These are phyloP conservation scores for Annulohypoxylon nitens DNA, from an alignment of 495 filamentous ascomycete species.

Conservation along the genomic window DNA sequence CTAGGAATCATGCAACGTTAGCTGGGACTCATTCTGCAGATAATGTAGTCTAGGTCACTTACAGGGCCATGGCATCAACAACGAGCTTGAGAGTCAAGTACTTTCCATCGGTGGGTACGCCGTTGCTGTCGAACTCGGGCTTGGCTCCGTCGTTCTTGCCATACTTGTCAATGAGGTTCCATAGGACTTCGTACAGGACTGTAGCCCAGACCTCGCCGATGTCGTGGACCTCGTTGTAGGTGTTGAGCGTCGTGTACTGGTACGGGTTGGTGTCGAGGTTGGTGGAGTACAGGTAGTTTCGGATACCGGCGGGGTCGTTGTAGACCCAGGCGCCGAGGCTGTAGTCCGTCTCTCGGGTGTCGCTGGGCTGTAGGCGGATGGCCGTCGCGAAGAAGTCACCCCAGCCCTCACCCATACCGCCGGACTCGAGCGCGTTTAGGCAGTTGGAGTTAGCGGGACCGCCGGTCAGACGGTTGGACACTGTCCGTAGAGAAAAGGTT, in stretches of 20 bases:
- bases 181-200: conserved; percentile 65
- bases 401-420: conserved; percentile 70
- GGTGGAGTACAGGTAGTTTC: conserved; percentile 66
- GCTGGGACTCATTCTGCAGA: neutral
- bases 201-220: conserved; percentile 67
- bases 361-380: conserved; percentile 61
- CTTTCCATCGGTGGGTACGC: conserved; percentile 64
- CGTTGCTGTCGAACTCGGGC: conserved; percentile 59
- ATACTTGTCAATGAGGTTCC: conserved; percentile 67
- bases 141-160: conserved; percentile 59
- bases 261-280: conserved; percentile 59
- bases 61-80: conserved; percentile 65
- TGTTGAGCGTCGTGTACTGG: conserved; percentile 59
- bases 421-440: conserved; percentile 58
- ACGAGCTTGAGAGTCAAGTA: conserved; percentile 66
- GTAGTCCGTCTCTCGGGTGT: conserved; percentile 62
- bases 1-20: conserved; percentile 26
- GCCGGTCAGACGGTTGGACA: conserved; percentile 69
- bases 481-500: conserved; percentile 39
- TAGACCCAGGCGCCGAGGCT: conserved; percentile 61
- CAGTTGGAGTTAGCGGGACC: conserved; percentile 65
- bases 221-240: conserved; percentile 56
- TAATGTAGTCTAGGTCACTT: conserved; percentile 27
- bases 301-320: conserved; percentile 59
- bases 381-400: conserved; percentile 66